phyloP scores from a whole-genome alignment of 768 basidiomycete genomes.

The Phanerochaete carnosa region DNA sequence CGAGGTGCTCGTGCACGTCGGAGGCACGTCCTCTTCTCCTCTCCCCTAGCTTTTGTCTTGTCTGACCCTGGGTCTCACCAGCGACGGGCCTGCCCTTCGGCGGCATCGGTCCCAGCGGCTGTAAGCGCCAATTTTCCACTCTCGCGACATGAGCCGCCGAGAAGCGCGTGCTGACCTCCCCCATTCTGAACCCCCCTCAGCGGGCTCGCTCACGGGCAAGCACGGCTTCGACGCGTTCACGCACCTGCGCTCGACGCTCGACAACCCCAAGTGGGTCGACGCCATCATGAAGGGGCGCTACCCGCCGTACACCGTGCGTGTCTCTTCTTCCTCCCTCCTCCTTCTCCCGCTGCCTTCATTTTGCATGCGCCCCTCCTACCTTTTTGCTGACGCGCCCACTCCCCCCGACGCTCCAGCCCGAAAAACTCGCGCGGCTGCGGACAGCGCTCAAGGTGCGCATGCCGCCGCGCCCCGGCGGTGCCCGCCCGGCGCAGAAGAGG shows the following conservation, averaged over 20 bases:
- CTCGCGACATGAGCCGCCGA: not conserved
- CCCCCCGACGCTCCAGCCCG: slow-evolving; percentile 17
- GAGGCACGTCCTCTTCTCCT: slow-evolving; percentile 3
- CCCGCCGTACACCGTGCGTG: slow-evolving; percentile 36
- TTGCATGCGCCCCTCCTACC: not conserved
- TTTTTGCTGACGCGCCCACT: not conserved
- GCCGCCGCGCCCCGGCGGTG: slow-evolving; percentile 7
- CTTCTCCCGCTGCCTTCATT: not conserved
- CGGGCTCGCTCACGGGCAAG: slow-evolving; percentile 70
- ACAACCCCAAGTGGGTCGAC: slow-evolving; percentile 39
- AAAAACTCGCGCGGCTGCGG: slow-evolving; percentile 19
- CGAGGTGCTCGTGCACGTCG: slow-evolving; percentile 57
- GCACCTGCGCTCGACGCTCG: slow-evolving; percentile 57
- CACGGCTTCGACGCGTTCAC: slow-evolving; percentile 77
- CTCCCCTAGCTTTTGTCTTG: not conserved
- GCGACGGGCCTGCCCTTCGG: slow-evolving; percentile 71
- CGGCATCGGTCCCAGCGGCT: slow-evolving; percentile 68
- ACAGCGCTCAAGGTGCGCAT: not conserved
- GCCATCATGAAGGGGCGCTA: slow-evolving; percentile 29
- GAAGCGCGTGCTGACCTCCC: no score
- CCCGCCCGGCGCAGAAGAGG: slow-evolving; percentile 8
- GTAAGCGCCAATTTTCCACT: slow-evolving; percentile 37
- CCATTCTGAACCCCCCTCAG: slow-evolving; percentile 30
- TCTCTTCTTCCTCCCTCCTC: not conserved
- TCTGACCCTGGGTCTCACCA: slow-evolving; percentile 15